Evolutionary conservation across 2,329 filamentous ascomycete species (phyloP).

Genomic region (Neofusicoccum ribis): DNA sequence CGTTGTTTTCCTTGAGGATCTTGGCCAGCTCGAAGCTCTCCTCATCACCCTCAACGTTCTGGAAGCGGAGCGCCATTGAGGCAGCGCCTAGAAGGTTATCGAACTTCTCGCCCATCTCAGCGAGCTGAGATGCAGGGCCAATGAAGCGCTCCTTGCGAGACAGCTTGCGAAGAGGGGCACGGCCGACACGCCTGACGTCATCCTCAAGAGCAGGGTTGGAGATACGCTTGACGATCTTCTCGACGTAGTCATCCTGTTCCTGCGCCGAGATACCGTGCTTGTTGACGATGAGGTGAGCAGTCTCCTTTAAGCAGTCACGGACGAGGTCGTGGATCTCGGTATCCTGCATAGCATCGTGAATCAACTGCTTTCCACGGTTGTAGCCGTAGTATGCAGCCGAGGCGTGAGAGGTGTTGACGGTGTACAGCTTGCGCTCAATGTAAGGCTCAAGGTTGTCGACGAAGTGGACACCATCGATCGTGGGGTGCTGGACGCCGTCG

Average conservation of each 20-base stretch:
- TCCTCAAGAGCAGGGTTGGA: slow-evolving; percentile 93
- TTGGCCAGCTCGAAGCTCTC: slow-evolving; percentile 84
- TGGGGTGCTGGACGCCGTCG: slow-evolving; percentile 63
- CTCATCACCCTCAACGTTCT: slow-evolving; percentile 87
- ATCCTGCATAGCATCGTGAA: slow-evolving; percentile 86
- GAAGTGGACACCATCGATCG: slow-evolving; percentile 88
- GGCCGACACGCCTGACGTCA: slow-evolving; percentile 90
- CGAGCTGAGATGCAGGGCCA: slow-evolving; percentile 84
- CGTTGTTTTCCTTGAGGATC: slow-evolving; percentile 73
- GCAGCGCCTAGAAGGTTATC: slow-evolving; percentile 76
- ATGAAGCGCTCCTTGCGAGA: slow-evolving; percentile 95
- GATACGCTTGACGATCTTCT: slow-evolving; percentile 90
- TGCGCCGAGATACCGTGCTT: slow-evolving; percentile 78
- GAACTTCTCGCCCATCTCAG: slow-evolving; percentile 73
- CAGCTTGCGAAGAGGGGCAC: slow-evolving; percentile 90
- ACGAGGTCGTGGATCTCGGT: slow-evolving; percentile 78
- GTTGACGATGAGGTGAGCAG: slow-evolving; percentile 77
- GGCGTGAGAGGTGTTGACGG: slow-evolving; percentile 97
- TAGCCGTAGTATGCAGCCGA: slow-evolving; percentile 95
- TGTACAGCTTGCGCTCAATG: slow-evolving; percentile 99
- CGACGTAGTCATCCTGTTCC: slow-evolving; percentile 83
- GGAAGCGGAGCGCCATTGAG: slow-evolving; percentile 93
- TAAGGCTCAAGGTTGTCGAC: slow-evolving; percentile 89
- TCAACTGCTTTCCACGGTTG: slow-evolving; percentile 79
- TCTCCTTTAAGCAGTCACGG: slow-evolving; percentile 78